Evolutionary conservation across 106 monocot species (phyloP), one percentile per base, ranked within the genome.

Genomic region (Xerophyta viscosa): DNA sequence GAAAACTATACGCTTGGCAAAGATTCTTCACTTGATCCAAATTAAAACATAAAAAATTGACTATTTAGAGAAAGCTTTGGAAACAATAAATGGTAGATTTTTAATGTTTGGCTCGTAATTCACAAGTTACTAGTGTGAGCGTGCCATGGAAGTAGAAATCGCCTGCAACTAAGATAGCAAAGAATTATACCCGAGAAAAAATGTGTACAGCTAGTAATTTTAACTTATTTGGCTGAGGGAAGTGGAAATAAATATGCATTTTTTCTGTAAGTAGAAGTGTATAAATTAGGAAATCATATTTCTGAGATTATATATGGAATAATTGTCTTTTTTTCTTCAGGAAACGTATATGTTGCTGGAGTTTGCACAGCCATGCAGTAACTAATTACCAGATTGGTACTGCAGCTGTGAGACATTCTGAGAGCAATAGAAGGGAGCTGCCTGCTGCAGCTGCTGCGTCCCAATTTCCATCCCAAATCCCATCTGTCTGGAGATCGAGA

Each of bases 401-500:
- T 84, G 83, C 21, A 66, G 62, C 56, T 73, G 39, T 15, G 10
- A 15, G n/a, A n/a, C n/a, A 10, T 36, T 36, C 33, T 39, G 58
- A 12, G 62, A 14, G 39, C 14, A 56, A 64, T 50, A 58, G 23
- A 57, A 57, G 11, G 65, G 41, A 21, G 36, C 6, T 12, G 15
- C 39, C 39, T 39, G 39, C 2, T 2, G 39, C 39, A 12, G 39
- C 3, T 39, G 39, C 13, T 39, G 6, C 36, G 25, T 62, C 4
- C 62, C 72, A 27, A 52, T 48, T 39, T 39, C 39, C 39, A 8
- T 39, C 1, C 39, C 39, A 22, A 71, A 74, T 13, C 82, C 83
- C 87, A 80, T 93, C 24, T 80, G 92, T 3, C 80, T 70, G 8
- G 92, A 83, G 45, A 87, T 70, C 0, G 83, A 64, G 65, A 93